Percentiles rank a stretch among this genome's conserved stretches.
phyloP scores from a whole-genome alignment of 75 land plant genomes.

The Pseudotsuga menziesii region DNA sequence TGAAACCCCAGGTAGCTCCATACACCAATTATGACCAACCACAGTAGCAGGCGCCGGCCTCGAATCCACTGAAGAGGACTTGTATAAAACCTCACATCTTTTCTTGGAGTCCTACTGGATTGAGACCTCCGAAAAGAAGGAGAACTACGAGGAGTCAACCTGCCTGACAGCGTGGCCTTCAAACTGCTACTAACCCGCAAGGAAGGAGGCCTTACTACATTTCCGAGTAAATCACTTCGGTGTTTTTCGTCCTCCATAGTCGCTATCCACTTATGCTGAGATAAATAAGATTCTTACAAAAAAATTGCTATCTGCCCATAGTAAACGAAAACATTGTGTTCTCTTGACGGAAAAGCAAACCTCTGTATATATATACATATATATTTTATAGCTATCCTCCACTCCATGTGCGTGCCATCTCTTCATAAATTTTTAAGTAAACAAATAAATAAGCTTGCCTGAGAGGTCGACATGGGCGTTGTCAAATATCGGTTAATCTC shows the following conservation, averaged over 20 bases:
- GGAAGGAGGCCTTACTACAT: conserved; percentile 31
- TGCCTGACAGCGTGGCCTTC: conserved; percentile 49
- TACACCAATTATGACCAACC: conserved; percentile 75
- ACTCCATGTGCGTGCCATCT: too few species aligned
- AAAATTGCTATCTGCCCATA: too few species aligned
- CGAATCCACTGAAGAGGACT: conserved; percentile 39
- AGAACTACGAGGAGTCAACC: conserved; percentile 59
- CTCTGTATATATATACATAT: too few species aligned
- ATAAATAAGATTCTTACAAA: too few species aligned
- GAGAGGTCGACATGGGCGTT: too few species aligned
- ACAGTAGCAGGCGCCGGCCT: conserved; percentile 51
- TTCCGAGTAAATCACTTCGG: conserved; percentile 32
- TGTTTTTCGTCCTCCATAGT: conserved; percentile 33
- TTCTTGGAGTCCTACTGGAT: conserved; percentile 53
- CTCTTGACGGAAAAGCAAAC: too few species aligned
- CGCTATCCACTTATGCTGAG: background rate
- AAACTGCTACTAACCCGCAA: conserved; percentile 35
- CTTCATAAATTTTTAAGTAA: too few species aligned
- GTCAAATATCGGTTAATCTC: too few species aligned
- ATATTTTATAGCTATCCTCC: too few species aligned
- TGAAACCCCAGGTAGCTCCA: conserved; percentile 82
- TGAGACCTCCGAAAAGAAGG: conserved; percentile 55
- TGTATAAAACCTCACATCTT: conserved; percentile 23
- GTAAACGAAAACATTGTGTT: too few species aligned
- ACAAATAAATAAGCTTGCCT: too few species aligned